Evolutionary conservation across 352 stramenopile species (phyloP), one percentile per base, ranked within the genome.

Genomic region (Globisporangium echinulatum): DNA sequence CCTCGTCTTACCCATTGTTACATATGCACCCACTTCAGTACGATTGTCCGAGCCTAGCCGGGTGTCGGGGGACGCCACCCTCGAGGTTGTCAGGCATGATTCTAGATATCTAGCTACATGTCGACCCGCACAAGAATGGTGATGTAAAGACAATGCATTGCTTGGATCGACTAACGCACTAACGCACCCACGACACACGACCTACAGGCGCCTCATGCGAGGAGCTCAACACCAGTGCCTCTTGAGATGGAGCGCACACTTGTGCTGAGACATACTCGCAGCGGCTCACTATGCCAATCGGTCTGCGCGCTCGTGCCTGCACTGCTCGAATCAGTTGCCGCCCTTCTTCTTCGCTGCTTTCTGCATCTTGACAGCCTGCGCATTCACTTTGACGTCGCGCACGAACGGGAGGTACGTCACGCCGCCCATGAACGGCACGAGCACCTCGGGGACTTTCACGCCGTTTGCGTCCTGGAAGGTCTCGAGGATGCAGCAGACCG

Each of bases 401-500:
- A 97, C 91, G 71, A 99, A 99, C 36, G 97, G 97, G 59, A 99
- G 67, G 82, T 99, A 99, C 25, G 97, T 98, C 49, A 98, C 91
- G 59, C 97, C 97, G 39, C 95, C 96, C 96, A 99, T 99, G 75
- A 96, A 99, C 7, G 97, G 96, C 60, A 98, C 83, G 40, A 99
- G 85, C 48, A 98, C 94, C 71, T 99, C 92, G 7, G 97, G 97
- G 19, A 99, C 96, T 59, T 90, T 90, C 42, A 99, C 95, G 59
- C 97, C 97, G 46, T 98, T 96, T 66, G 92, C 83, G 54, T 97
- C 96, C 81, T 99, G 97, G 80, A 92, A 98, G 75, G 98, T 99
- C 79, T 99, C 97, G 67, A 99, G 82, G 61, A 99, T 93, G 82
- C 94, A 99, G 72, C 96, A 99, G 59, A 99, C 97, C 36, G 97